These are phyloP conservation scores for Pestalotiopsis sp. DNA, from an alignment of 2,329 filamentous ascomycete genomes.

Conservation along the genomic window DNA sequence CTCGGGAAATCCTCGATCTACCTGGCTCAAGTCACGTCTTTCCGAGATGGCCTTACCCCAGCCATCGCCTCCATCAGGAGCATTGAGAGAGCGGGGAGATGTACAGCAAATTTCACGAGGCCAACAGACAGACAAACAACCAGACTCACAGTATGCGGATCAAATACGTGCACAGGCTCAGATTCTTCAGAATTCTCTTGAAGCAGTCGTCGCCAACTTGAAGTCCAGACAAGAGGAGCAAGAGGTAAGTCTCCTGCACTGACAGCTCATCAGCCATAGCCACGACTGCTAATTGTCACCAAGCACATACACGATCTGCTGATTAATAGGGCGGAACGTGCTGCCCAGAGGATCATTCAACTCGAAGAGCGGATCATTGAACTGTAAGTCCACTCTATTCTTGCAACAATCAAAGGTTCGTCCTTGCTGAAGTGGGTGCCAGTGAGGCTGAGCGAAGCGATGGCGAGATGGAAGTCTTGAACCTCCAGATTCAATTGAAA, in stretches of 20 bases:
- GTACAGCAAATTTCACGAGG: background rate
- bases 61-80: slow-evolving; percentile 13
- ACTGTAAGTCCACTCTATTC: slow-evolving; percentile 45
- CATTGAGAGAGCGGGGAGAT: background rate
- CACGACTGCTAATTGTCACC: slow-evolving; percentile 27
- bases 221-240: slow-evolving; percentile 61
- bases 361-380: slow-evolving; percentile 62
- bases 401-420: background rate
- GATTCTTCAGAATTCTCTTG: slow-evolving; percentile 53
- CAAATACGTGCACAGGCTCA: slow-evolving; percentile 42
- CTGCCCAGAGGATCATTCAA: slow-evolving; percentile 61
- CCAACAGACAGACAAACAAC: slow-evolving; percentile 7
- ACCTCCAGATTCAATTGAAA: slow-evolving; percentile 64
- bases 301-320: slow-evolving; percentile 66
- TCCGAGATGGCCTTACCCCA: background rate
- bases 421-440: background rate
- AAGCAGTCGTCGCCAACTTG: slow-evolving; percentile 52
- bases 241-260: slow-evolving; percentile 44
- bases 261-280: background rate
- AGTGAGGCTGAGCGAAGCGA: slow-evolving; percentile 60
- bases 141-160: slow-evolving; percentile 30
- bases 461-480: slow-evolving; percentile 63
- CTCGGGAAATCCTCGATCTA: background rate
- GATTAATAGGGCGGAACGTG: slow-evolving; percentile 58
- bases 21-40: slow-evolving; percentile 4